Base-by-base conservation (phyloP, 345 rosid species). In the Sonneratia alba region DNA sequence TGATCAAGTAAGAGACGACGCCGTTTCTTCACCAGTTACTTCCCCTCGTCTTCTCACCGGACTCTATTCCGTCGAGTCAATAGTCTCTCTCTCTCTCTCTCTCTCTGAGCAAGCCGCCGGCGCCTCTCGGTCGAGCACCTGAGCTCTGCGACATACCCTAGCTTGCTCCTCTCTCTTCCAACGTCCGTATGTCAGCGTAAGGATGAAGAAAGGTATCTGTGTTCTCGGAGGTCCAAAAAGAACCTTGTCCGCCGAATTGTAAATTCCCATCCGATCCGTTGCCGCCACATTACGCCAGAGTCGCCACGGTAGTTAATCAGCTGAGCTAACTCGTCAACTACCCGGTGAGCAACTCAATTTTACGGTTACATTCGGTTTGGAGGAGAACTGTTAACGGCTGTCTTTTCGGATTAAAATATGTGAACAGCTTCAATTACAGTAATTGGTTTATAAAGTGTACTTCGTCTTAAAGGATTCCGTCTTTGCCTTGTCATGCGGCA, bases 1-100 rank as follows among this genome's bases (percentile, higher is more conserved):
- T 40, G 9, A 40, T 40, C 43, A 40, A 40, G 43, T 40, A 4
- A 40, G 43, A 8, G 43, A 40, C 43, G 59, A 3, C 59, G 22
- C 59, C 59, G 22, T 18, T 18, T 55, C 18, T 16, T 48, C 61
- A 68, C 80, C 72, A 71, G 53, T 66, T n/a, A 71, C n/a, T 48
- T 8, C 38, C 61, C 40, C 38, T 68, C 32, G 49, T 43, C 71
- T 3, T 49, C 62, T 27, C 32, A 1, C 62, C 62, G 42, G 0
- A 36, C 62, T 1, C 80, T 42, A 22, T 40, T 40, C 43, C 9
- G 43, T 40, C 43, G 43, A 27, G 32, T 80, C 70, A 71, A 14
- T 64, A 55, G 55, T 68, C 56, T 37, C 65, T 59, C 53, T 47
- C 70, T 37, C 65, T 59, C 53, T 47, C 70, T 68, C 8, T 27